phyloP scores from a whole-genome alignment of 257 asterid genomes.

The Ajuga chamaepitys region DNA sequence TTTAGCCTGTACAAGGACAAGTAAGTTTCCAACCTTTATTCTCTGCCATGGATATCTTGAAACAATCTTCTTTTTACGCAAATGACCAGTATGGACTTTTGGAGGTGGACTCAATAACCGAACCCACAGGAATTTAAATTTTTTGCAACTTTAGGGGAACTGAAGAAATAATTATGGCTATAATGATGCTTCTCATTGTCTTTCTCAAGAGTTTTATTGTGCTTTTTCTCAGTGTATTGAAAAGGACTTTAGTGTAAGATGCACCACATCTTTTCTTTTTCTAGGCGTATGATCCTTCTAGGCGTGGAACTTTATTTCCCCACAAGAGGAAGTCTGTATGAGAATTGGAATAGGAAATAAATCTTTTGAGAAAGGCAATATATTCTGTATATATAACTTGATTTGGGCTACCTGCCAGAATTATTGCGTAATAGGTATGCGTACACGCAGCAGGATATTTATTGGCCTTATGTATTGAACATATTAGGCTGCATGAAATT shows the following conservation, averaged over 20 bases:
- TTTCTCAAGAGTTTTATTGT: background rate
- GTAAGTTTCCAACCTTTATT: slow-evolving; percentile 39
- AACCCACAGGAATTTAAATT: background rate
- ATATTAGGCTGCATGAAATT: background rate
- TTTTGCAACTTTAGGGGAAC: background rate
- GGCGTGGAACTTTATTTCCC: background rate
- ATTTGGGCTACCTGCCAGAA: background rate
- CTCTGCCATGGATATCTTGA: background rate
- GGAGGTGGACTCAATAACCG: background rate
- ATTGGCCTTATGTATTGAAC: background rate
- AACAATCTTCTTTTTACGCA: background rate
- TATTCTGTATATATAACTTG: background rate
- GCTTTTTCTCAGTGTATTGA: background rate
- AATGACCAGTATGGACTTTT: background rate
- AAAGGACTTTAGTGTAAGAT: background rate
- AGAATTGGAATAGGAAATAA: background rate
- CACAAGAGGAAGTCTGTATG: background rate
- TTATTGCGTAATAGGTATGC: background rate
- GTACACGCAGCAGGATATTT: background rate
- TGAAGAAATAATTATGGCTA: background rate
- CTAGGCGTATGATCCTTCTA: background rate
- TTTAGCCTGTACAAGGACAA: slow-evolving; percentile 80
- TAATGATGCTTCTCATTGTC: background rate
- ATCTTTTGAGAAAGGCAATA: background rate
- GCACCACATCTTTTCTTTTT: background rate